Evolutionary conservation across 176 grass and related monocot genomes (phyloP).

Genomic region (Musa schizocarpa): DNA sequence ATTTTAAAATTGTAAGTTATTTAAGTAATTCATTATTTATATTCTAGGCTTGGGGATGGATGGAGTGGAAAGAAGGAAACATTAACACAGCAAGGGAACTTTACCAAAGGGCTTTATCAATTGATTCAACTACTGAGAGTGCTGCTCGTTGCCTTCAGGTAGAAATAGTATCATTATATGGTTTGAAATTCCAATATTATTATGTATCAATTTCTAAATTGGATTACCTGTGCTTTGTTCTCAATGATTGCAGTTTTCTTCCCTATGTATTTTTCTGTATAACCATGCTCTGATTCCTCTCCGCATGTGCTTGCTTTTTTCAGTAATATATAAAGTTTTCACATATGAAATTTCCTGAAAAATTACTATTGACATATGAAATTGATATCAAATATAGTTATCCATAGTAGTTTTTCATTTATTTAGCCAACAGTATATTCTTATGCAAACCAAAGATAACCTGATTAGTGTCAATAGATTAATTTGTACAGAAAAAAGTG

Average conservation of each 20-base stretch:
- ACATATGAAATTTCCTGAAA: neutral
- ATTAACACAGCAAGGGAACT: conserved; percentile 66
- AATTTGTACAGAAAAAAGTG: too few species aligned
- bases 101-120: conserved; percentile 76
- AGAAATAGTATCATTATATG: conserved; percentile 1
- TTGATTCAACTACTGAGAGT: conserved; percentile 82
- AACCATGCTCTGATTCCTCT: neutral
- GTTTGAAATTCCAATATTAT: neutral
- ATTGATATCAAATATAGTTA: neutral
- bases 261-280: neutral
- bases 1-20: too few species aligned
- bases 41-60: conserved; percentile 94
- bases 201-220: neutral
- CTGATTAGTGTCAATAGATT: too few species aligned
- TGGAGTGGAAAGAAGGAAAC: conserved; percentile 99
- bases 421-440: too few species aligned
- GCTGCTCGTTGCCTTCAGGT: conserved; percentile 96
- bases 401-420: neutral
- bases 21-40: neutral
- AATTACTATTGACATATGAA: neutral
- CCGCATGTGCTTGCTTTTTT: neutral
- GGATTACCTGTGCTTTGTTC: neutral
- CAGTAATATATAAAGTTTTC: neutral
- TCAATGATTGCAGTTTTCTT: neutral
- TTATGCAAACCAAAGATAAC: too few species aligned